Evolutionary conservation across 805 yeast species (phyloP).

Genomic region (Yueomyces sp.): DNA sequence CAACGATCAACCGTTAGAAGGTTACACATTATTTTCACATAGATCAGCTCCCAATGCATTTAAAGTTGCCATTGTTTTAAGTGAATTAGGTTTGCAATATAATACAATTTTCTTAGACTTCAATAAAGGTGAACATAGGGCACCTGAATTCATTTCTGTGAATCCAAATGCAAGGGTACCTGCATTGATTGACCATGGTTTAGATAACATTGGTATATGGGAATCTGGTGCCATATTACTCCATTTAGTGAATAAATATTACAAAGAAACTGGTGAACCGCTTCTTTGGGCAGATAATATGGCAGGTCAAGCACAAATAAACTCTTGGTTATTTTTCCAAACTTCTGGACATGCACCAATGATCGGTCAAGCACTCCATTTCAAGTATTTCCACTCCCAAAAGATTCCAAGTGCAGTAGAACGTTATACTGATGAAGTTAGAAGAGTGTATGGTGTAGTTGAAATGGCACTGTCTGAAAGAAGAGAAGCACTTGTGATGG

Average conservation of each 20-base stretch:
- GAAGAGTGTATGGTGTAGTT: slow-evolving; percentile 84
- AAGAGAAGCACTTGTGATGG: slow-evolving; percentile 82
- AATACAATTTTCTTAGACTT: slow-evolving; percentile 78
- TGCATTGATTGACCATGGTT: slow-evolving; percentile 78
- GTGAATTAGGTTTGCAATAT: slow-evolving; percentile 70
- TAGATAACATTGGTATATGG: slow-evolving; percentile 76
- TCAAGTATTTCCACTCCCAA: slow-evolving; percentile 78
- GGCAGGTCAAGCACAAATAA: slow-evolving; percentile 70
- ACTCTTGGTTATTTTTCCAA: slow-evolving; percentile 87
- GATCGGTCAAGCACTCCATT: slow-evolving; percentile 95
- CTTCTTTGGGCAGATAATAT: slow-evolving; percentile 65
- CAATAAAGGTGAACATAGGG: slow-evolving; percentile 78
- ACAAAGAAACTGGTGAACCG: slow-evolving; percentile 52
- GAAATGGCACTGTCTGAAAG: slow-evolving; percentile 93
- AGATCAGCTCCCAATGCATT: slow-evolving; percentile 93
- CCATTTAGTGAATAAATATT: slow-evolving; percentile 60
- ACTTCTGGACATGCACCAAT: slow-evolving; percentile 97
- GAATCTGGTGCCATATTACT: slow-evolving; percentile 87
- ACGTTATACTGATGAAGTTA: slow-evolving; percentile 80
- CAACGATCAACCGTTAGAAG: slow-evolving; percentile 63
- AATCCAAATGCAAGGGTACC: slow-evolving; percentile 96
- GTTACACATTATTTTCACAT: slow-evolving; percentile 71
- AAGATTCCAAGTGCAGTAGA: slow-evolving; percentile 82
- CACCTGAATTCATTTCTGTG: slow-evolving; percentile 85
- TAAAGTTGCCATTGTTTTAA: slow-evolving; percentile 81